These are phyloP conservation scores for Elaeagnus macrophylla DNA, from an alignment of 306 rosid genomes.

Conservation along the genomic window DNA sequence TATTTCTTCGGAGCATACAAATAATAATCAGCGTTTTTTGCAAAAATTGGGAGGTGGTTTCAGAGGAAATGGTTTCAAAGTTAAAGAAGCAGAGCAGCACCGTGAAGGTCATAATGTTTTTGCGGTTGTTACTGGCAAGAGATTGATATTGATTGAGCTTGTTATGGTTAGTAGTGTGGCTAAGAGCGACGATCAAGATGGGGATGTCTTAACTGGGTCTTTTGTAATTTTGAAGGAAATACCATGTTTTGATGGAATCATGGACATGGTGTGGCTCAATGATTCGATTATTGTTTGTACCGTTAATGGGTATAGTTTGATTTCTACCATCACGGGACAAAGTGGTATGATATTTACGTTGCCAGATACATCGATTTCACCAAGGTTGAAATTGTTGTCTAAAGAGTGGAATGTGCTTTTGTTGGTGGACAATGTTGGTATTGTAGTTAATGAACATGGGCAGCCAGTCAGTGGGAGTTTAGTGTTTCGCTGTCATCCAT, in stretches of 20 bases:
- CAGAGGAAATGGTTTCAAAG: conserved; percentile 56
- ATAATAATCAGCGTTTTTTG: conserved; percentile 50
- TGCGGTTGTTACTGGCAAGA: conserved; percentile 52
- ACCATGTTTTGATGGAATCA: conserved; percentile 69
- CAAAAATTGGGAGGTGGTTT: conserved; percentile 63
- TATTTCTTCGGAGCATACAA: conserved; percentile 25
- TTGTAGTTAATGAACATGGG: conserved; percentile 60
- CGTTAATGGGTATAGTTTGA: conserved; percentile 57
- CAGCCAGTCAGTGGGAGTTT: conserved; percentile 90
- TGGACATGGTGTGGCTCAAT: conserved; percentile 77
- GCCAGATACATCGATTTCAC: conserved; percentile 69
- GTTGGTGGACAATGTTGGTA: conserved; percentile 90
- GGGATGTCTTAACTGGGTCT: conserved; percentile 32
- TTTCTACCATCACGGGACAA: conserved; percentile 73
- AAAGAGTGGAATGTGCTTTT: conserved; percentile 81
- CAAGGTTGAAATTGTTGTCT: conserved; percentile 55
- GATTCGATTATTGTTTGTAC: conserved; percentile 83
- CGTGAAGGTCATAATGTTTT: conserved; percentile 44
- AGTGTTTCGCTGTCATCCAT: conserved; percentile 54
- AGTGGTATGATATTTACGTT: conserved; percentile 65
- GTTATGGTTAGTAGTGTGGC: conserved; percentile 40
- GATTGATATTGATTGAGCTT: conserved; percentile 59
- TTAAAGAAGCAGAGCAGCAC: conserved; percentile 41
- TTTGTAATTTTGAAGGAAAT: conserved; percentile 64
- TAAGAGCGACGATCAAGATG: conserved; percentile 48